Base-by-base conservation (phyloP, 768 basidiomycete species). In the Boletus rubescentipes region DNA sequence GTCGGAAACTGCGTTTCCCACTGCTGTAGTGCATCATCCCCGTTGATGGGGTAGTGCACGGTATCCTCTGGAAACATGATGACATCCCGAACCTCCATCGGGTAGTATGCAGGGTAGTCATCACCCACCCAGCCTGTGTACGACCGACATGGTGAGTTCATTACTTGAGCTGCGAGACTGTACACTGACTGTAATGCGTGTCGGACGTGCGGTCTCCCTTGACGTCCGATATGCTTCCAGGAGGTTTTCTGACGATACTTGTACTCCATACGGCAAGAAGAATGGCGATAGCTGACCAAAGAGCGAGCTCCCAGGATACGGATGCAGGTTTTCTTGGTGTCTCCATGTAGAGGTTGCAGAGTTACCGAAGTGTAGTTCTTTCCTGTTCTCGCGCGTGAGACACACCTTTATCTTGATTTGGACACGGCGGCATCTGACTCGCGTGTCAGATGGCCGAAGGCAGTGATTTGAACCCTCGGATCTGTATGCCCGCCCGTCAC, bases 21-120 rank as follows among this genome's bases (percentile, higher is more conserved):
- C 23, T 66, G 57, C 20, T 49, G 38, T 21, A 40, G 5, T 37
- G 58, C 63, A 38, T 66, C 66, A 6, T 57, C 53, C 8, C 65
- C 65, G 21, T 60, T 50, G 52, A 66, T 66, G 20, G 60, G 57
- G 46, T 68, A 66, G 52, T 60, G 65, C 34, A 58, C 38, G 15
- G 65, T 66, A 18, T 66, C 63, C 43, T 68, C 65, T 47, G 65
- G 66, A 35, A 67, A 54, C 60, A 66, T 60, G 43, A 64, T 51
- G 12, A 26, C 47, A 23, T 65, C 49, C 31, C 38, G 61, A 36
- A 66, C 56, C 10, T 60, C 54, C 61, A 66, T 60, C 2, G 66
- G 65, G 35, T 65, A 66, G 38, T 64, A 67, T 37, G 52, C 53
- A 39, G 66, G 65, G 31, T 60, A 63, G 46, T 68, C 65, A n/a